A percentile compares a stretch with the other conserved stretches of the same genome.
phyloP scores from a whole-genome alignment of 2,329 filamentous ascomycete genomes.

The Epichloe glyceriae region DNA sequence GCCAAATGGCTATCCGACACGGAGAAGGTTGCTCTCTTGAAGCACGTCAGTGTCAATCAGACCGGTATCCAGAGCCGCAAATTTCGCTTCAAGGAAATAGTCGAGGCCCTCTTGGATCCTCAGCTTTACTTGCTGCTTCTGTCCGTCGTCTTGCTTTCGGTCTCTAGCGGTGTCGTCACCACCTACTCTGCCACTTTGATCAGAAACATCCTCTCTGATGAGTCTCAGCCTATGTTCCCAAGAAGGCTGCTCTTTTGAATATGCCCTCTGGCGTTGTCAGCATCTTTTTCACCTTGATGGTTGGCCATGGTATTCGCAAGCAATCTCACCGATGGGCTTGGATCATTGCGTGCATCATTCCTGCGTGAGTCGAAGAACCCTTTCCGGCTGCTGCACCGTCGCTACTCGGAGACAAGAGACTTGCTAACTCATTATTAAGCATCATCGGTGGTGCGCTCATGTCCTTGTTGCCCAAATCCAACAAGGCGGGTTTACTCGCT shows the following conservation, averaged over 20 bases:
- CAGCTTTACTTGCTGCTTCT: constrained; percentile 38
- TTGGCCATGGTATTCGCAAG: constrained; percentile 33
- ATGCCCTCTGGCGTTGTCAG: constrained; percentile 40
- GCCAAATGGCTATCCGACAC: constrained; percentile 31
- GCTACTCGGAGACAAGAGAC: not conserved
- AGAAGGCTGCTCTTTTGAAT: constrained; percentile 37
- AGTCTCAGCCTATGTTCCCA: constrained; percentile 14
- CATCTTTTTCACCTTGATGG: constrained; percentile 37
- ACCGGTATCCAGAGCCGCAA: constrained; percentile 42
- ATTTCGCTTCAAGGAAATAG: constrained; percentile 38
- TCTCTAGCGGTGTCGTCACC: constrained; percentile 40
- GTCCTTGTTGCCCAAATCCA: constrained; percentile 35
- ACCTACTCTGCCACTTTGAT: constrained; percentile 43
- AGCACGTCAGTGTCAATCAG: constrained; percentile 43
- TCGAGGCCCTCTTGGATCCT: constrained; percentile 38
- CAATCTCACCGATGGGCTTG: constrained; percentile 37
- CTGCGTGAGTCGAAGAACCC: constrained; percentile 24
- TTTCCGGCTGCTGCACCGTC: not conserved
- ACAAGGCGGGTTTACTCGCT: constrained; percentile 32
- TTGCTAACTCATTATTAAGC: constrained; percentile 10
- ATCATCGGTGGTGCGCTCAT: constrained; percentile 37
- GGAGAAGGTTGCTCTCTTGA: constrained; percentile 35
- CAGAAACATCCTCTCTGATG: constrained; percentile 29
- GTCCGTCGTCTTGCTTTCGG: constrained; percentile 34
- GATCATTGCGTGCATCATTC: constrained; percentile 34